Conservation (phyloP, 768 basidiomycete species). For the Pisolithus albus region DNA sequence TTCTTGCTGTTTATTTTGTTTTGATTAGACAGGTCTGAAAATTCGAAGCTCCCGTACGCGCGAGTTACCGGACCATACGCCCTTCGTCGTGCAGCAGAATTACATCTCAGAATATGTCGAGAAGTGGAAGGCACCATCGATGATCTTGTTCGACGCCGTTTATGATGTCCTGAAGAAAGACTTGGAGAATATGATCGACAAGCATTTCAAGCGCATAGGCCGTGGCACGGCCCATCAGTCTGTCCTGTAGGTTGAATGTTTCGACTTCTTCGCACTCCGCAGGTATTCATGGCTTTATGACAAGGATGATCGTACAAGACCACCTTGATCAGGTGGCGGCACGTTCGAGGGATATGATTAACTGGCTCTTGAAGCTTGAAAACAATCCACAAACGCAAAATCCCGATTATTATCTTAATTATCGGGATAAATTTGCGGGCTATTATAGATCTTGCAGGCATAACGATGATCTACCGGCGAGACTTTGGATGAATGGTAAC, state of each 20-base stretch:
- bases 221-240: constrained; percentile 47
- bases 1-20: background rate
- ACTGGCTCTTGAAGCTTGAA: constrained; percentile 47
- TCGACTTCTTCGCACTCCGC: background rate
- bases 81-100: constrained; percentile 49
- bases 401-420: constrained; percentile 43
- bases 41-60: constrained; percentile 55
- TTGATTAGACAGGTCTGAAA: too few species aligned
- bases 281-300: background rate
- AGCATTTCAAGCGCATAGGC: constrained; percentile 47
- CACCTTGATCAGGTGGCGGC: constrained; percentile 41
- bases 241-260: constrained; percentile 32
- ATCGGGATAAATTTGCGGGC: constrained; percentile 41
- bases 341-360: constrained; percentile 34
- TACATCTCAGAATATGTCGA: constrained; percentile 42
- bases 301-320: constrained; percentile 44
- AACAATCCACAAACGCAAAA: constrained; percentile 46
- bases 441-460: constrained; percentile 37
- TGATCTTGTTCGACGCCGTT: constrained; percentile 38
- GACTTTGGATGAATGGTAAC: background rate
- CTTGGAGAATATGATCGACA: constrained; percentile 35
- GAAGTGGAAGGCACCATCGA: constrained; percentile 45
- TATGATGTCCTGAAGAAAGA: constrained; percentile 33
- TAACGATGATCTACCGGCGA: constrained; percentile 3
- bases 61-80: constrained; percentile 62